Evolutionary conservation across 495 filamentous ascomycete genomes (phyloP).

Genomic region (Lasiosphaeria hispida): DNA sequence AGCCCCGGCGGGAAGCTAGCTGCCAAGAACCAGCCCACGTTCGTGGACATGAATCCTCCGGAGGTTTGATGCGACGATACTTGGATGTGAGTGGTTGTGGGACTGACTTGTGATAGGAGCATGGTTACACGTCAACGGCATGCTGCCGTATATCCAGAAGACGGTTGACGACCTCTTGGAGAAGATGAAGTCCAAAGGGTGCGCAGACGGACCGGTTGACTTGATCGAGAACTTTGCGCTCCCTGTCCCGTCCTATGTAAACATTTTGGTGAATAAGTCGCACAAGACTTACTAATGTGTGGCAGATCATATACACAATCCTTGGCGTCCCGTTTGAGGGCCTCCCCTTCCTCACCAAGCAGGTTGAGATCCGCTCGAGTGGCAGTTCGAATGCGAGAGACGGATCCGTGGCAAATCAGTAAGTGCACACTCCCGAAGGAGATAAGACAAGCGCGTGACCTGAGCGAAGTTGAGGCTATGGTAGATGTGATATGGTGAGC

Average conservation of each 20-base stretch:
- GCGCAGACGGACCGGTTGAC: constrained; percentile 35
- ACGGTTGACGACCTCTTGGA: constrained; percentile 42
- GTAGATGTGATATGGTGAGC: too few species aligned
- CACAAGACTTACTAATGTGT: neutral
- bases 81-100: too few species aligned
- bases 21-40: constrained; percentile 43
- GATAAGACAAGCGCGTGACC: neutral
- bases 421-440: neutral
- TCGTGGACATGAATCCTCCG: constrained; percentile 50
- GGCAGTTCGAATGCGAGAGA: constrained; percentile 43
- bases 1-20: constrained; percentile 39
- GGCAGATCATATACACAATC: constrained; percentile 48
- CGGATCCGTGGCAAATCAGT: constrained; percentile 38
- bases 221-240: constrained; percentile 44
- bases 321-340: constrained; percentile 48
- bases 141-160: constrained; percentile 43
- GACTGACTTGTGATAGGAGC: constrained; percentile 14
- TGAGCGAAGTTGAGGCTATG: too few species aligned
- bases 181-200: constrained; percentile 31
- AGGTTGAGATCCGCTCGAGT: constrained; percentile 43
- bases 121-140: constrained; percentile 42
- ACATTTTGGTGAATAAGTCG: neutral
- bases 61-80: neutral
- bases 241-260: constrained; percentile 43
- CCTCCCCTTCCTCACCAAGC: constrained; percentile 39